phyloP scores from a whole-genome alignment of 2,329 filamentous ascomycete species.

The Dactylellina sp. region DNA sequence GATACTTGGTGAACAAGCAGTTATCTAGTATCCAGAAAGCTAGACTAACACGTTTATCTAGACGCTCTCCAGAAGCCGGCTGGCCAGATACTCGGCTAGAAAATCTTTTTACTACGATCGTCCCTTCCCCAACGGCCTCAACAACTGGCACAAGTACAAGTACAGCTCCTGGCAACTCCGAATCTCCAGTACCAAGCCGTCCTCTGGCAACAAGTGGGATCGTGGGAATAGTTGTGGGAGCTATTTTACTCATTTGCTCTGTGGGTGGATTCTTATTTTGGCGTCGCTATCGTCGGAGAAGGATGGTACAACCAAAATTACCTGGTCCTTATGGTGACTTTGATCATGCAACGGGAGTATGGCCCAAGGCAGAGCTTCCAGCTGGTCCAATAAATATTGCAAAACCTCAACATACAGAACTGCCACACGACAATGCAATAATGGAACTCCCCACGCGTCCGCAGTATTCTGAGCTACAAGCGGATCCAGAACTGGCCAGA shows the following conservation, averaged over 20 bases:
- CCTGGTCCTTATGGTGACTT: conserved; percentile 19
- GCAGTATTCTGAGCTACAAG: conserved; percentile 9
- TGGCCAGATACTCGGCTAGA: conserved; percentile 34
- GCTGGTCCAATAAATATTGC: too few relatives aligned
- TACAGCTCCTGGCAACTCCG: not conserved
- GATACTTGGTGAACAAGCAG: not conserved
- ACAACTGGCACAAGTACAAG: not conserved
- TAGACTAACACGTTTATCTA: not conserved
- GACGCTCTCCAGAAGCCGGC: conserved; percentile 1
- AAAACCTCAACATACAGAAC: not conserved
- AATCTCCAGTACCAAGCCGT: not conserved
- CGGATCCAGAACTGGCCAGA: not conserved
- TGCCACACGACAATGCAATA: not conserved
- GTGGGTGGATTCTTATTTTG: conserved; percentile 11
- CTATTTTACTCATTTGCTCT: not conserved
- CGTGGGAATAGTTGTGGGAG: conserved; percentile 10
- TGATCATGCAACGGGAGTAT: not conserved
- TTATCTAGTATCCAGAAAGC: not conserved
- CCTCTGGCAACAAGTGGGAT: conserved; percentile 12
- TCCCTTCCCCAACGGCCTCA: not conserved
- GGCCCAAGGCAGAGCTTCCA: conserved; percentile 12
- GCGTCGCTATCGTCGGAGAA: not conserved
- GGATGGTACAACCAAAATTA: not conserved
- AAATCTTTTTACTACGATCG: conserved; percentile 13
- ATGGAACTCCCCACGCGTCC: not conserved